Evolutionary conservation across 345 rosid species (phyloP).

Genomic region (Brassica carinata): DNA sequence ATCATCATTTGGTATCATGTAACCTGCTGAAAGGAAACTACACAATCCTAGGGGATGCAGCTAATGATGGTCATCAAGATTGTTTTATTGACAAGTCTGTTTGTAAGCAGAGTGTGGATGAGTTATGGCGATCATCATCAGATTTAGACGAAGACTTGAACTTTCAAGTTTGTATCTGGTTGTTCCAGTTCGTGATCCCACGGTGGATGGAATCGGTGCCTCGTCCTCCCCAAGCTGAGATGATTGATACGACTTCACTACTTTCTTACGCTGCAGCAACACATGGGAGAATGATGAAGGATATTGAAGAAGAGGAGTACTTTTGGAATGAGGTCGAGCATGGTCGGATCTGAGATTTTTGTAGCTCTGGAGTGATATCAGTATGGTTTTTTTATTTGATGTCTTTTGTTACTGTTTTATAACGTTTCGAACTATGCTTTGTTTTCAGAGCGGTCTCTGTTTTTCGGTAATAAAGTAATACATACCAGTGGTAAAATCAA

Average conservation of each 20-base stretch:
- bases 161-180: background rate
- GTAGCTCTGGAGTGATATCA: background rate
- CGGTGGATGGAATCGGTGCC: background rate
- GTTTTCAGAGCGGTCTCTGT: background rate
- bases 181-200: background rate
- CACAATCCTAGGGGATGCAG: background rate
- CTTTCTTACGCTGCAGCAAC: background rate
- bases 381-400: background rate
- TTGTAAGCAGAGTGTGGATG: background rate
- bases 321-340: background rate
- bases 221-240: conserved; percentile 14
- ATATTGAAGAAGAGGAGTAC: too few species aligned
- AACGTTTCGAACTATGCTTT: conserved; percentile 12
- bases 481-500: too few species aligned
- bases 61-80: background rate
- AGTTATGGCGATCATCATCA: background rate
- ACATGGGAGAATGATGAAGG: too few species aligned
- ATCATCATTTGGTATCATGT: conserved; percentile 4
- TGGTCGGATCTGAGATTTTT: too few species aligned
- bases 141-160: background rate
- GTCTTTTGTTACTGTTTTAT: background rate
- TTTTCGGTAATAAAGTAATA: too few species aligned
- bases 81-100: background rate
- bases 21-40: background rate
- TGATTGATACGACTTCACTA: background rate